Evolutionary conservation across 2,329 filamentous ascomycete genomes (phyloP), one percentile per base, ranked within the genome.

Genomic region (Penicillium sclerotigenum): DNA sequence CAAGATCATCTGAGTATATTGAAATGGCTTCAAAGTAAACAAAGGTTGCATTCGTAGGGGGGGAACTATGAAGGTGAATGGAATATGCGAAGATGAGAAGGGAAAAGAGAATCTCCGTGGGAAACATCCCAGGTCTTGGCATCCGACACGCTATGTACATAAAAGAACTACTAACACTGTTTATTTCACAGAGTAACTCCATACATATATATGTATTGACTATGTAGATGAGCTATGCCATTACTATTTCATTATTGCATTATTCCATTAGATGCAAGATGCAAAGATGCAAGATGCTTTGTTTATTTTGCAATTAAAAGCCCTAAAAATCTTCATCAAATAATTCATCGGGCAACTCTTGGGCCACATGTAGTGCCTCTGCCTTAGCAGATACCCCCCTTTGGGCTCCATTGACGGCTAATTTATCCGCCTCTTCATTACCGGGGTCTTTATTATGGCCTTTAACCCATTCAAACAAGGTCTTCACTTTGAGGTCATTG

Each of bases 401-500:
- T 36, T 75, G 77, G 18, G 88, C 87, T 1, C 86, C 88, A 54
- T 79, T 77, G 33, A 90, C 87, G 1, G 92, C 92, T 59, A 97
- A 77, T 58, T 73, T 73, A 77, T 97, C 93, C 1, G 94, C 94
- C 13, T 85, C 88, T 42, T 85, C 80, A 67, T 97, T 97, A 1
- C 93, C 92, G 4, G 77, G 73, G 62, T 90, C 80, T 42, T 80
- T 80, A 26, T 81, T 81, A 71, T 99, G 94, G 0, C 91, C 94
- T 75, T 96, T 96, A 45, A 97, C 86, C 92, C 92, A 97, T 60
- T 86, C 81, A 67, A 96, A 94, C 52, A 83, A 76, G 0, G 90
- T 95, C 62, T 79, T 75, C 3, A 81, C 81, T 16, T 83, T 84
- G 1, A 80, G 76, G 51, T 75, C 77, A 47, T 84, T 81, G 47